Percentiles rank a stretch among this genome's conserved stretches.
phyloP scores from a whole-genome alignment of 768 basidiomycete genomes.

The Hydnomerulius pinastri region DNA sequence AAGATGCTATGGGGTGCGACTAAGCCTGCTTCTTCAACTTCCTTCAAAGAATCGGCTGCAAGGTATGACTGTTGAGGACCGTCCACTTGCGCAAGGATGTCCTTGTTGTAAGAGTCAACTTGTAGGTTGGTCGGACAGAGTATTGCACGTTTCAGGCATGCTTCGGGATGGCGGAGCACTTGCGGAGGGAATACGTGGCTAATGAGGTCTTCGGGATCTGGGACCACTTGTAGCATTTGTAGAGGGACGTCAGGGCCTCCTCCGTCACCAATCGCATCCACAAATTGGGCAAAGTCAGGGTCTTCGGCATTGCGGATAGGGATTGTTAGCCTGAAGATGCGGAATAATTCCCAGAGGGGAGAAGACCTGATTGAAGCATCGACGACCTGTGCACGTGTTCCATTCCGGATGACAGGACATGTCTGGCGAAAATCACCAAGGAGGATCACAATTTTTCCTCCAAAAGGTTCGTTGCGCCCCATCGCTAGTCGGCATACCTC shows the following conservation, averaged over 20 bases:
- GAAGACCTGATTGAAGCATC: constrained; percentile 40
- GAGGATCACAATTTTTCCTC: constrained; percentile 37
- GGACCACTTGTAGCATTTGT: constrained; percentile 16
- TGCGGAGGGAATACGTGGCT: constrained; percentile 30
- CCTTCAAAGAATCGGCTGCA: constrained; percentile 26
- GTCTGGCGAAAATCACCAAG: constrained; percentile 45
- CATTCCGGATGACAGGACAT: constrained; percentile 37
- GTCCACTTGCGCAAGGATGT: constrained; percentile 26
- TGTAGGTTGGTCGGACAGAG: constrained; percentile 40
- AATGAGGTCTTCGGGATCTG: constrained; percentile 16
- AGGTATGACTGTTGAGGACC: constrained; percentile 26
- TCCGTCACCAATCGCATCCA: constrained; percentile 42
- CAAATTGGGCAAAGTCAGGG: constrained; percentile 34
- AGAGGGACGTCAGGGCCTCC: constrained; percentile 26
- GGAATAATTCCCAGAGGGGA: constrained; percentile 34
- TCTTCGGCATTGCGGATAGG: constrained; percentile 42
- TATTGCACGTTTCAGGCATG: constrained; percentile 33
- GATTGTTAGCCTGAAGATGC: constrained; percentile 23
- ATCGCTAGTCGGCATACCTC: constrained; percentile 33
- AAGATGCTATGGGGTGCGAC: constrained; percentile 18
- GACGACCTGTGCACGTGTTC: constrained; percentile 29
- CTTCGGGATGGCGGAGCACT: constrained; percentile 22
- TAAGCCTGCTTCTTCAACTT: constrained; percentile 17
- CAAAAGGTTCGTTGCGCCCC: no score
- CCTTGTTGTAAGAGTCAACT: constrained; percentile 37